These are phyloP conservation scores for Coccomyxa sp. DNA, from an alignment of 139 green algal genomes.

Conservation along the genomic window DNA sequence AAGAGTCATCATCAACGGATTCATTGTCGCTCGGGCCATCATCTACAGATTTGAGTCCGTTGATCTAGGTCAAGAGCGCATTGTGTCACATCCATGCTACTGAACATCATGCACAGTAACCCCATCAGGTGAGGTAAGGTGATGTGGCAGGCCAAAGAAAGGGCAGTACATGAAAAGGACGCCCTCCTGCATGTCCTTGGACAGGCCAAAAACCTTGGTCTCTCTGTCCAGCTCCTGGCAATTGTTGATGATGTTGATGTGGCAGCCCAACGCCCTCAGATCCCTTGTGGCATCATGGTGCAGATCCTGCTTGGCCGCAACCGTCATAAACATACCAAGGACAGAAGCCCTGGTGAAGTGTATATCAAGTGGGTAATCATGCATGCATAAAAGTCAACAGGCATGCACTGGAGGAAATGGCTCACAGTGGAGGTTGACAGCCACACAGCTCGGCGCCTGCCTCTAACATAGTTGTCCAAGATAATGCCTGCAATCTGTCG, in stretches of 20 bases:
- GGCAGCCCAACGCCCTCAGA: constrained; percentile 54
- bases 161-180: constrained; percentile 72
- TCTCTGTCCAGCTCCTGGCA: constrained; percentile 64
- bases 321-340: neutral
- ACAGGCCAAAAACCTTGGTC: constrained; percentile 51
- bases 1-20: too few species aligned
- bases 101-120: too few species aligned
- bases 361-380: too few species aligned
- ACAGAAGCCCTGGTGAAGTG: neutral
- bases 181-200: constrained; percentile 72
- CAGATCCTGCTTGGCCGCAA: constrained; percentile 28
- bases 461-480: constrained; percentile 70
- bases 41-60: too few species aligned
- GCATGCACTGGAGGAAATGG: neutral
- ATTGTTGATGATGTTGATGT: constrained; percentile 70
- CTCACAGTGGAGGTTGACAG: constrained; percentile 41
- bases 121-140: too few species aligned
- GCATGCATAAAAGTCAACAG: neutral
- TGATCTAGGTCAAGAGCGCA: too few species aligned
- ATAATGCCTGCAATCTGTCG: constrained; percentile 76
- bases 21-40: too few species aligned
- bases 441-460: constrained; percentile 39
- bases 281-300: constrained; percentile 68
- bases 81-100: too few species aligned
- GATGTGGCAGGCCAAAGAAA: neutral